Conservation (phyloP, 257 asterid species). For the Lithospermum erythrorhizon region DNA sequence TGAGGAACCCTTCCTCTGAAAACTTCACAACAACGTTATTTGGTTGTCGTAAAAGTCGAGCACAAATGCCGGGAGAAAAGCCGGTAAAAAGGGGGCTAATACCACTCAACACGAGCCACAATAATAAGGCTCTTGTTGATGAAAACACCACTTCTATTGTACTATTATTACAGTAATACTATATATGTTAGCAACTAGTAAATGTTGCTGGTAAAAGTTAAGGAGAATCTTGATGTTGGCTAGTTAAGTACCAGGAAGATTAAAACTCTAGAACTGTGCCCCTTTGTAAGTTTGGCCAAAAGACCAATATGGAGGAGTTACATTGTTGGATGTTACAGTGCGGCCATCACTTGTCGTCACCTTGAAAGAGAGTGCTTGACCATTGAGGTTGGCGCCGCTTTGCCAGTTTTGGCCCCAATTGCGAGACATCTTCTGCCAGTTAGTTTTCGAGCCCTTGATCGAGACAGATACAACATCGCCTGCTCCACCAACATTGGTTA, state of each 20-base stretch:
- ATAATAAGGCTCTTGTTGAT: neutral
- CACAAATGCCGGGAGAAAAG: neutral
- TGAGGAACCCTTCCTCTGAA: conserved; percentile 2
- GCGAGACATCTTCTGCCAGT: conserved; percentile 15
- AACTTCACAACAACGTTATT: conserved; percentile 1
- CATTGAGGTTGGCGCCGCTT: conserved; percentile 11
- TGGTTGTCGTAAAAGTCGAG: neutral
- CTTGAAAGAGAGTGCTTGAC: conserved; percentile 19
- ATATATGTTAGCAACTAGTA: neutral
- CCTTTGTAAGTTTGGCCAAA: conserved; percentile 16
- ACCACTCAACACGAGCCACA: neutral
- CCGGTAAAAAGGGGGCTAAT: conserved; percentile 1
- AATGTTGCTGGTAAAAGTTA: neutral
- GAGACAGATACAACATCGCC: conserved; percentile 16
- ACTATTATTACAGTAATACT: neutral
- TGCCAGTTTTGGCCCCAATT: conserved; percentile 28
- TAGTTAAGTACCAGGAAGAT: neutral
- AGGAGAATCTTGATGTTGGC: neutral
- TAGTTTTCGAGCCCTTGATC: conserved; percentile 11
- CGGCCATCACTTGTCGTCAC: conserved; percentile 19
- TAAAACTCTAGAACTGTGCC: conserved; percentile 6
- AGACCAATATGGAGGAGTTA: conserved; percentile 16
- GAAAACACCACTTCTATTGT: neutral
- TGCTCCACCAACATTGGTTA: conserved; percentile 23
- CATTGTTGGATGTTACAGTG: conserved; percentile 9